phyloP scores from a whole-genome alignment of 2,329 filamentous ascomycete species.

The Aspergillus spinulosporus region DNA sequence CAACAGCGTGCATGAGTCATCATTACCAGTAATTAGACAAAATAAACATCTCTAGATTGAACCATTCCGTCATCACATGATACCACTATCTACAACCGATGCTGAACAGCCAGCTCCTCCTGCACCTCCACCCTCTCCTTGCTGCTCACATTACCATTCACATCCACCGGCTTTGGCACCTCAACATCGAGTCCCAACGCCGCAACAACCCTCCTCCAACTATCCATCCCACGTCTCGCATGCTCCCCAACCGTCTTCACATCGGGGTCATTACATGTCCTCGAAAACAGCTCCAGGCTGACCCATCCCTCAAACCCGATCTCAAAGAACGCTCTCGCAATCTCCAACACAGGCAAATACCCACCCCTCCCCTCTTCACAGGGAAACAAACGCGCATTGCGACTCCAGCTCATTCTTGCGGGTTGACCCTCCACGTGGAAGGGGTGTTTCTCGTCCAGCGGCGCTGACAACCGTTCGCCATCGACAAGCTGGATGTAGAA shows the following conservation, averaged over 20 bases:
- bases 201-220: conserved; percentile 53
- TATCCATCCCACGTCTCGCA: conserved; percentile 52
- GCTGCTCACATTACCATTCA: neutral
- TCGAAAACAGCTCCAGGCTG: conserved; percentile 71
- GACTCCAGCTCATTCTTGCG: conserved; percentile 72
- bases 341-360: conserved; percentile 65
- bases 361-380: conserved; percentile 63
- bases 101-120: conserved; percentile 15
- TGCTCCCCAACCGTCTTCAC: conserved; percentile 56
- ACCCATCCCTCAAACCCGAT: conserved; percentile 67
- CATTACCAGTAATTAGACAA: neutral
- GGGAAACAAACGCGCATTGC: conserved; percentile 71
- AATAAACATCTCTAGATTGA: neutral
- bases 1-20: conserved; percentile 7
- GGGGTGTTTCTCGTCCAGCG: conserved; percentile 58
- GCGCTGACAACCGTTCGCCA: conserved; percentile 62
- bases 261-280: conserved; percentile 56
- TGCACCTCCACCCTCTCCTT: neutral
- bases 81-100: conserved; percentile 19
- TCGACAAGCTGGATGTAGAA: conserved; percentile 79
- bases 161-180: neutral
- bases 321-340: conserved; percentile 63
- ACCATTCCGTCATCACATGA: neutral
- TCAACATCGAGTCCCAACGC: conserved; percentile 15
- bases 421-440: conserved; percentile 62